These are phyloP conservation scores for Leishmania aethiopica DNA, from an alignment of 208 protist genomes.

Conservation along the genomic window DNA sequence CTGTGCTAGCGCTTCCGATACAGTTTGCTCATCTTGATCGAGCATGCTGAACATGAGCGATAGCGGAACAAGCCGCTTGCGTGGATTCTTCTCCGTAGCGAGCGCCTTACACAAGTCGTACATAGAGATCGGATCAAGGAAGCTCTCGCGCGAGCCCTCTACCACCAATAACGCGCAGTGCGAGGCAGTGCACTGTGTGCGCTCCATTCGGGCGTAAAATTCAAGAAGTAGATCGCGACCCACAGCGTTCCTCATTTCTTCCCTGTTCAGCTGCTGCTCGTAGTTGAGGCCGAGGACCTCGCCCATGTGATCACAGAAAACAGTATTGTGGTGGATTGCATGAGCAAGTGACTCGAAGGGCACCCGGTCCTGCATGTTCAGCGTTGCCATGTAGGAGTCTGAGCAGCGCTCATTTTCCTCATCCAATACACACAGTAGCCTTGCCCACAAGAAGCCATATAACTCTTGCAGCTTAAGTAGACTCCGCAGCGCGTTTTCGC, in stretches of 20 bases:
- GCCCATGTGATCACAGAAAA: slow-evolving; percentile 81
- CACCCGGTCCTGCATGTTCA: slow-evolving; percentile 79
- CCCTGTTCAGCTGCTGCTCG: slow-evolving; percentile 38
- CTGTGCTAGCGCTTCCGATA: slow-evolving; percentile 62
- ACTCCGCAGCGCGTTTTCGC: slow-evolving; percentile 10
- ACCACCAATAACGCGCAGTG: slow-evolving; percentile 72
- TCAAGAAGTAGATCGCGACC: slow-evolving; percentile 32
- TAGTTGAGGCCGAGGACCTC: slow-evolving; percentile 57
- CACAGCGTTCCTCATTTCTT: slow-evolving; percentile 24
- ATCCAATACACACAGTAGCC: slow-evolving; percentile 59
- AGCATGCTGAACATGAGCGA: slow-evolving; percentile 86
- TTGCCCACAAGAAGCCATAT: slow-evolving; percentile 39
- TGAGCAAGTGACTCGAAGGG: slow-evolving; percentile 78
- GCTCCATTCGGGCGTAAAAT: slow-evolving; percentile 50
- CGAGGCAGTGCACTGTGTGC: slow-evolving; percentile 59
- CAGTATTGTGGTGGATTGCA: slow-evolving; percentile 73
- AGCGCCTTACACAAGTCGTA: slow-evolving; percentile 75
- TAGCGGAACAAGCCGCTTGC: slow-evolving; percentile 74
- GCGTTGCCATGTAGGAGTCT: slow-evolving; percentile 68
- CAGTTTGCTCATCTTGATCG: slow-evolving; percentile 80
- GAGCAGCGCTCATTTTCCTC: slow-evolving; percentile 72
- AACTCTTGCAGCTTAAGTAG: slow-evolving; percentile 19
- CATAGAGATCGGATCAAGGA: slow-evolving; percentile 77
- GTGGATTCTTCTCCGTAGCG: slow-evolving; percentile 59
- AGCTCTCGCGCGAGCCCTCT: slow-evolving; percentile 82